Percentiles rank a stretch among this genome's conserved stretches.
phyloP scores from a whole-genome alignment of 306 rosid species.

The Casuarina cunninghamiana region DNA sequence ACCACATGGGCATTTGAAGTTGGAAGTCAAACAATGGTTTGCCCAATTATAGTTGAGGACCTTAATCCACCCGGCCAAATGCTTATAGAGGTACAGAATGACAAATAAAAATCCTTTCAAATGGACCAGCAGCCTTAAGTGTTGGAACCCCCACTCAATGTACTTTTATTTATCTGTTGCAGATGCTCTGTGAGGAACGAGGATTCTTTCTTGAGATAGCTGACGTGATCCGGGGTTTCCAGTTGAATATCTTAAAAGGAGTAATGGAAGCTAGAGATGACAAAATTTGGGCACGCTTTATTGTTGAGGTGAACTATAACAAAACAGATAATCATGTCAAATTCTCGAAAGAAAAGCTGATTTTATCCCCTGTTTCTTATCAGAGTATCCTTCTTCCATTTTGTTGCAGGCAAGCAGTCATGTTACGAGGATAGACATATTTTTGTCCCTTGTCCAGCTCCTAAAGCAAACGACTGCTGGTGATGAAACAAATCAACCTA shows the following conservation, averaged over 20 bases:
- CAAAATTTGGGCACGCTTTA: conserved; percentile 75
- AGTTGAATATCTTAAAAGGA: conserved; percentile 77
- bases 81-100: conserved; percentile 72
- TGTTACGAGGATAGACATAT: conserved; percentile 68
- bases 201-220: conserved; percentile 80
- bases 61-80: conserved; percentile 73
- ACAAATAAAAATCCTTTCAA: conserved; percentile 8
- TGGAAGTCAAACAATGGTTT: conserved; percentile 58
- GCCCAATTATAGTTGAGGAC: conserved; percentile 87
- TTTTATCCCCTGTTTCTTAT: conserved; percentile 8
- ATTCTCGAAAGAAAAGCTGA: neutral
- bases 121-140: neutral
- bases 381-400: conserved; percentile 4
- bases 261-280: conserved; percentile 61
- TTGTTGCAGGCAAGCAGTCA: conserved; percentile 53
- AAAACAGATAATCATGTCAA: conserved; percentile 3
- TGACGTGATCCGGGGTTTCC: conserved; percentile 59
- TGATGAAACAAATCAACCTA: conserved; percentile 35
- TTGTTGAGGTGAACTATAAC: conserved; percentile 63
- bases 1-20: conserved; percentile 82
- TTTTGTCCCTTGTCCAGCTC: conserved; percentile 71
- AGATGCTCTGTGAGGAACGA: conserved; percentile 82
- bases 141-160: conserved; percentile 7
- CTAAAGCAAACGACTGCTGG: conserved; percentile 46
- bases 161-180: conserved; percentile 26